phyloP scores from a whole-genome alignment of 2,329 filamentous ascomycete species.

The Diaporthe sp. region DNA sequence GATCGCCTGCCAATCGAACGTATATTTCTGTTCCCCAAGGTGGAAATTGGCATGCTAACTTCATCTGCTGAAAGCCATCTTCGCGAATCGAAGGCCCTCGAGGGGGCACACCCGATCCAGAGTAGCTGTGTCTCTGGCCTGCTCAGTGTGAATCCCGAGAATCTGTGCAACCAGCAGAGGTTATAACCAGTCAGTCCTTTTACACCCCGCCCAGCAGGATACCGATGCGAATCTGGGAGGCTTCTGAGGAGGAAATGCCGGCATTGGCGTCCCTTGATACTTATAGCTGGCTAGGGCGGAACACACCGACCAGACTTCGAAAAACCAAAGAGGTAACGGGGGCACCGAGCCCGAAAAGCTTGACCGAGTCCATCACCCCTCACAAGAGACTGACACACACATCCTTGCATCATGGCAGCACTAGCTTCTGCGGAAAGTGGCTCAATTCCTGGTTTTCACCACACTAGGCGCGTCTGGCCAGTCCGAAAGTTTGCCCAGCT shows the following conservation, averaged over 20 bases:
- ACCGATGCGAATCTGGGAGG: neutral
- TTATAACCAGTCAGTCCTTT: too few species aligned
- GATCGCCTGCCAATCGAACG: too few species aligned
- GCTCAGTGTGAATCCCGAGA: too few species aligned
- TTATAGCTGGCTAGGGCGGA: neutral
- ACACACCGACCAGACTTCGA: neutral
- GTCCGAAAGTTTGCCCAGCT: neutral
- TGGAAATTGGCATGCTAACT: too few species aligned
- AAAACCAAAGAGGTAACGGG: neutral
- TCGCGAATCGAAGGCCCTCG: too few species aligned
- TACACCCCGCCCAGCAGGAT: too few species aligned
- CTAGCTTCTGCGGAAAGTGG: neutral
- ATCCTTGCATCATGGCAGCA: constrained; percentile 6
- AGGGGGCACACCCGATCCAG: too few species aligned
- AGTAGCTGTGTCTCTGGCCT: too few species aligned
- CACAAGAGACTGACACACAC: neutral
- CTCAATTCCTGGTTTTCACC: neutral
- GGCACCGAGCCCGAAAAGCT: neutral
- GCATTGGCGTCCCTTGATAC: neutral
- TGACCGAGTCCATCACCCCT: neutral
- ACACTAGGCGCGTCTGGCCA: constrained; percentile 5
- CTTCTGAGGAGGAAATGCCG: neutral
- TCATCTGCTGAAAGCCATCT: too few species aligned
- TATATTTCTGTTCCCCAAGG: too few species aligned
- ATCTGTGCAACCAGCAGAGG: too few species aligned